Percentiles rank a stretch among this genome's conserved stretches.
phyloP scores from a whole-genome alignment of 441 rosid genomes.

The Syzygium malaccense region DNA sequence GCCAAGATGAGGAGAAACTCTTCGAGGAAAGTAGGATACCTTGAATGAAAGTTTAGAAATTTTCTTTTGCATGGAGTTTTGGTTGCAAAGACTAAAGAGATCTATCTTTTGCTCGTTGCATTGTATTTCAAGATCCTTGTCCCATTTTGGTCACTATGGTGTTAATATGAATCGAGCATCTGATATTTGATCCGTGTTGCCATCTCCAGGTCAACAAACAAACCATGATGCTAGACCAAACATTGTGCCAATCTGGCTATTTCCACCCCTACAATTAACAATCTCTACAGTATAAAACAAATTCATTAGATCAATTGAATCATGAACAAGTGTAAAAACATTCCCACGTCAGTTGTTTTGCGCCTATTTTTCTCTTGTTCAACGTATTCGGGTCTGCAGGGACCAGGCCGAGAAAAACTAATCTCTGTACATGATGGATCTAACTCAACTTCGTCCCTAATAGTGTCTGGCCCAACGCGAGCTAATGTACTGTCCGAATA shows the following conservation, averaged over 20 bases:
- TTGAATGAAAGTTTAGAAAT: not conserved
- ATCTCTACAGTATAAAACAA: no score
- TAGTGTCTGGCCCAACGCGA: not conserved
- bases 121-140: not conserved
- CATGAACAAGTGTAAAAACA: no score
- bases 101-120: not conserved
- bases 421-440: not conserved
- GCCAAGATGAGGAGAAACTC: not conserved
- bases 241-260: not conserved
- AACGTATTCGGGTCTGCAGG: not conserved
- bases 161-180: not conserved
- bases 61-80: not conserved
- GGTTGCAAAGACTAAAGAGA: not conserved
- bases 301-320: no score
- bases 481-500: not conserved
- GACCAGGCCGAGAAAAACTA: not conserved
- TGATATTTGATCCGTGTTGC: not conserved
- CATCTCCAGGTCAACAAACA: not conserved
- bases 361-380: not conserved
- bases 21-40: not conserved
- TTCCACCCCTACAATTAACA: not conserved
- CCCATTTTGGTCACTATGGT: not conserved
- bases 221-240: not conserved
- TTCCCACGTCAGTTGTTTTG: not conserved
- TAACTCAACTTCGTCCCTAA: not conserved